These are phyloP conservation scores for Leccinellum luteum DNA, from an alignment of 768 basidiomycete genomes.

Conservation along the genomic window DNA sequence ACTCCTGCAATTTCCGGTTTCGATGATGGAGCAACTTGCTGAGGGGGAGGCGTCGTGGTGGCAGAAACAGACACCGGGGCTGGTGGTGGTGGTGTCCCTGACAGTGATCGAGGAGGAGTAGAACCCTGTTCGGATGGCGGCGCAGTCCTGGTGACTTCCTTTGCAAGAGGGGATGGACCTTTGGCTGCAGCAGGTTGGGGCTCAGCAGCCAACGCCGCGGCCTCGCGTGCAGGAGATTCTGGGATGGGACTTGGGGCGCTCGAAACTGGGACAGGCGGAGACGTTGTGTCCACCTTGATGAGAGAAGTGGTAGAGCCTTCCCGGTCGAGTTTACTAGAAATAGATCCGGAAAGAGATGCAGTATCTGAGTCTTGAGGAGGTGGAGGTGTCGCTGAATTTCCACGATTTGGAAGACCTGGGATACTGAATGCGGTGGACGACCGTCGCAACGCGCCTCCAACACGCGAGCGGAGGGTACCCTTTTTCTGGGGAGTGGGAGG, in stretches of 20 bases:
- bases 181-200: constrained; percentile 21
- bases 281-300: constrained; percentile 33
- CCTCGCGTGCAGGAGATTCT: constrained; percentile 65
- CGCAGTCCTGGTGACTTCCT: constrained; percentile 21
- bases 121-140: constrained; percentile 14
- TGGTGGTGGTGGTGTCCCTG: constrained; percentile 22
- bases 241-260: constrained; percentile 60
- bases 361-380: constrained; percentile 29
- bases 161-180: constrained; percentile 45
- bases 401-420: constrained; percentile 32
- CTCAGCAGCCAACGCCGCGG: constrained; percentile 38
- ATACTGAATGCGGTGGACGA: constrained; percentile 55
- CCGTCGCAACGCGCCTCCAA: constrained; percentile 59
- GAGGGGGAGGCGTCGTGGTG: constrained; percentile 12
- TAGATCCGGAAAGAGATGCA: constrained; percentile 23
- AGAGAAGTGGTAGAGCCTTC: constrained; percentile 30
- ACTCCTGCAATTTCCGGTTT: constrained; percentile 41
- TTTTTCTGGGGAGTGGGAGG: constrained; percentile 35
- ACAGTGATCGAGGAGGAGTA: constrained; percentile 18
- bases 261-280: constrained; percentile 24
- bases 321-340: constrained; percentile 29
- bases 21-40: constrained; percentile 13
- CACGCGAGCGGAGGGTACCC: constrained; percentile 52
- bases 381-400: constrained; percentile 23
- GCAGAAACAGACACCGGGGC: constrained; percentile 14